Percentiles rank a stretch among this genome's conserved stretches.
Evolutionary conservation across 83 land plant species (phyloP).

Genomic region (Diphasiastrum complanatum): DNA sequence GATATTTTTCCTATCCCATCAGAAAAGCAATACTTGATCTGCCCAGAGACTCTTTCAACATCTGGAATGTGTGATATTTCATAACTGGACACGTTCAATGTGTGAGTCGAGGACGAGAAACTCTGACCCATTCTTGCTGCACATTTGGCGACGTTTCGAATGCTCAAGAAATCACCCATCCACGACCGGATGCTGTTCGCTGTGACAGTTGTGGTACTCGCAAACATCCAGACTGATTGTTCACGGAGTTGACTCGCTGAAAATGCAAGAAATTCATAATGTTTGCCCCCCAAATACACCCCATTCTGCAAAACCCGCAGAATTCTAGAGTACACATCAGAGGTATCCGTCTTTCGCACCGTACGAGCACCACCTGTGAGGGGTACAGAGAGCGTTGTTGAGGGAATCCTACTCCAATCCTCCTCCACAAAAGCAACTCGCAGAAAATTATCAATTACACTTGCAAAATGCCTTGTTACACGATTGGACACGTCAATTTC

Average conservation of each 20-base stretch:
- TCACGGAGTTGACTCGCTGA: conserved; percentile 81
- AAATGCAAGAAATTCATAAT: conserved; percentile 73
- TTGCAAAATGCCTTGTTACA: conserved; percentile 16
- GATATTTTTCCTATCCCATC: conserved; percentile 88
- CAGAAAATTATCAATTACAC: conserved; percentile 16
- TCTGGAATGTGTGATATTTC: conserved; percentile 54
- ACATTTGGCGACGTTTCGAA: conserved; percentile 70
- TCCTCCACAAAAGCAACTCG: conserved; percentile 30
- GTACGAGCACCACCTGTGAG: conserved; percentile 7
- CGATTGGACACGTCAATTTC: conserved; percentile 29
- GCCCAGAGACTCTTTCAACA: conserved; percentile 31
- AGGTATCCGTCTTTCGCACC: conserved; percentile 2
- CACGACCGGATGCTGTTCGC: conserved; percentile 60
- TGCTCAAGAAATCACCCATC: conserved; percentile 74
- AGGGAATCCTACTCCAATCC: conserved; percentile 10
- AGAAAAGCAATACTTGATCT: conserved; percentile 61
- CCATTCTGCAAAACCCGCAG: conserved; percentile 50
- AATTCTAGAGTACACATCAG: conserved; percentile 42
- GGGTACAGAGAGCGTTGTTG: conserved; percentile 7
- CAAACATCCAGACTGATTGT: conserved; percentile 86
- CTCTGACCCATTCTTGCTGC: conserved; percentile 94
- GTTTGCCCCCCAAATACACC: conserved; percentile 50
- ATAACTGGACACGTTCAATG: conserved; percentile 39
- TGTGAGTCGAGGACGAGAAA: conserved; percentile 54
- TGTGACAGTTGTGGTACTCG: conserved; percentile 41